Conservation (phyloP, 1,284 basidiomycete genomes). For the Boletellus deceptivus region DNA sequence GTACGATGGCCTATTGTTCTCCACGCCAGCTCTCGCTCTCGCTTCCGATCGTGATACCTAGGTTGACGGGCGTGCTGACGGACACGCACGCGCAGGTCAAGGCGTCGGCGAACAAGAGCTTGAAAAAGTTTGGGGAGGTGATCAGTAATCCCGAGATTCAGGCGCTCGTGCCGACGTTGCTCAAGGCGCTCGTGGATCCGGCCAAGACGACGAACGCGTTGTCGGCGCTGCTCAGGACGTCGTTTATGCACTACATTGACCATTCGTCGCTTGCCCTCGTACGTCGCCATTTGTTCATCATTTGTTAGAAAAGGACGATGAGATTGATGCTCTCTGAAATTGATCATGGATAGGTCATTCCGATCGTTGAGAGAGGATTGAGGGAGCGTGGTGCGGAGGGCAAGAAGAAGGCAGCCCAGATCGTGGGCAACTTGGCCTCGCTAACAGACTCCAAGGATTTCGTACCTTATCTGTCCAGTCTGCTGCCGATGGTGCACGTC, state of each 20-base stretch:
- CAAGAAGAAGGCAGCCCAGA: constrained; percentile 95
- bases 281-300: constrained; percentile 19
- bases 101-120: constrained; percentile 87
- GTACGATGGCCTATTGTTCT: constrained; percentile 99
- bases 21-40: constrained; percentile 94
- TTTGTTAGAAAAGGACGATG: too few species aligned
- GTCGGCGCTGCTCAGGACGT: constrained; percentile 83
- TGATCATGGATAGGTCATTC: constrained; percentile 66
- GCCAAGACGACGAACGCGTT: constrained; percentile 88
- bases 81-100: constrained; percentile 98
- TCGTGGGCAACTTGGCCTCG: constrained; percentile 94
- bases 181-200: constrained; percentile 97
- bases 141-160: constrained; percentile 96
- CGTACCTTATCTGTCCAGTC: constrained; percentile 87
- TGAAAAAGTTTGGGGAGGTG: constrained; percentile 98
- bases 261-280: constrained; percentile 96
- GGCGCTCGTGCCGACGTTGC: constrained; percentile 84
- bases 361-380: constrained; percentile 93
- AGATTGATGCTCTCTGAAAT: too few species aligned
- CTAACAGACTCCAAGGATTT: constrained; percentile 96
- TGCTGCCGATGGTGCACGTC: constrained; percentile 89
- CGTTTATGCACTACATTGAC: constrained; percentile 98
- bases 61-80: constrained; percentile 91
- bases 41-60: constrained; percentile 94
- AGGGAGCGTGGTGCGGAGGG: constrained; percentile 90